Conservation (phyloP, 768 basidiomycete genomes). For the Auricularia cornea region DNA sequence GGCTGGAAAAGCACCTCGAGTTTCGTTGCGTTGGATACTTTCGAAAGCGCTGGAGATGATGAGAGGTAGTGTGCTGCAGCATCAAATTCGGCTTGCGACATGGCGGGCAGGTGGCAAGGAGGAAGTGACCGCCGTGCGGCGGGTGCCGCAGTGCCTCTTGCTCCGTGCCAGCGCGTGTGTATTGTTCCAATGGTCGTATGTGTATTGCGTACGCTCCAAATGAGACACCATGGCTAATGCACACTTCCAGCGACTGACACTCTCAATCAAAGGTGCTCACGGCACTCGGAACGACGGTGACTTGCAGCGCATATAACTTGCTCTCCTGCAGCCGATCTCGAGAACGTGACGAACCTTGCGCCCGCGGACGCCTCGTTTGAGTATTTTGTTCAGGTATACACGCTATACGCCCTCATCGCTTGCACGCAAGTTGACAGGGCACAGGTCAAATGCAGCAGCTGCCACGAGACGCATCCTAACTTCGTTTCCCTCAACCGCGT, state of each 20-base stretch:
- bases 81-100: slow-evolving; percentile 28
- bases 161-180: too few relatives aligned
- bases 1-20: slow-evolving; percentile 51
- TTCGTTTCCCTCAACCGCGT: slow-evolving; percentile 59
- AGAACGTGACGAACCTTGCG: slow-evolving; percentile 62
- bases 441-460: slow-evolving; percentile 72
- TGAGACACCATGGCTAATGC: too few relatives aligned
- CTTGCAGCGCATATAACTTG: neutral
- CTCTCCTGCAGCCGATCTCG: slow-evolving; percentile 48
- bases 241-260: neutral
- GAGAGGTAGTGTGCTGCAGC: slow-evolving; percentile 61
- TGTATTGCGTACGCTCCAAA: too few relatives aligned
- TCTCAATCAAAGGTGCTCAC: neutral
- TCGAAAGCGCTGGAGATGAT: slow-evolving; percentile 34
- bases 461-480: slow-evolving; percentile 70
- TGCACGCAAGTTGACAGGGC: neutral
- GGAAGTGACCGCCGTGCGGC: too few relatives aligned
- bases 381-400: slow-evolving; percentile 64
- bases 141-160: too few relatives aligned
- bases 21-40: slow-evolving; percentile 54
- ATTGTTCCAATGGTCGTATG: neutral
- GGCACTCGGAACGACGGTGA: neutral
- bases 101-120: neutral
- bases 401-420: neutral
- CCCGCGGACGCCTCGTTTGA: slow-evolving; percentile 66